phyloP scores from a whole-genome alignment of 2,329 filamentous ascomycete genomes.

The Esteya vermicola region DNA sequence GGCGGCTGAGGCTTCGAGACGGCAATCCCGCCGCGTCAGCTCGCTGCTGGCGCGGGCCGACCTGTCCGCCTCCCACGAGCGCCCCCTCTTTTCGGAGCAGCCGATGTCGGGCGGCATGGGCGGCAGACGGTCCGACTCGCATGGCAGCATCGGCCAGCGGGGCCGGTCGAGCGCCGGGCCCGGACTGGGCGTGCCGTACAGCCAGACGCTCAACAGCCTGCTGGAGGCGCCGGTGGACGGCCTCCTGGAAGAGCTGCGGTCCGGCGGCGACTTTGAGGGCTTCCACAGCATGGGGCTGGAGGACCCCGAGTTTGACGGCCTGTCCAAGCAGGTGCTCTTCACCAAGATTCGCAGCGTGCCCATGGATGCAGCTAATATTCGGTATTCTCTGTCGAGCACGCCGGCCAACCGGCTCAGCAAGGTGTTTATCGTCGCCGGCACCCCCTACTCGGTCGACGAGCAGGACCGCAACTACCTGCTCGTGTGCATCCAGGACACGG shows the following conservation, averaged over 20 bases:
- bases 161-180: slow-evolving; percentile 42
- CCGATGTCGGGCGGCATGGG: slow-evolving; percentile 24
- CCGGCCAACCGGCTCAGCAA: slow-evolving; percentile 40
- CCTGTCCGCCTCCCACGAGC: slow-evolving; percentile 71
- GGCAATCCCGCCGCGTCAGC: slow-evolving; percentile 67
- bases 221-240: slow-evolving; percentile 56
- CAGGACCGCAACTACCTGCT: slow-evolving; percentile 40
- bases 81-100: slow-evolving; percentile 63
- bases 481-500: slow-evolving; percentile 55
- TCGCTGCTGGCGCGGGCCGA: slow-evolving; percentile 81
- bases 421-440: slow-evolving; percentile 53
- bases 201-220: slow-evolving; percentile 43
- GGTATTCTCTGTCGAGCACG: slow-evolving; percentile 41
- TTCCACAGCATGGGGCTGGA: slow-evolving; percentile 60
- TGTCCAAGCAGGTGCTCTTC: slow-evolving; percentile 59
- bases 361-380: slow-evolving; percentile 44
- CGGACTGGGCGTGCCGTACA: slow-evolving; percentile 20
- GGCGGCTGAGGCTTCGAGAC: slow-evolving; percentile 34
- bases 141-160: slow-evolving; percentile 53
- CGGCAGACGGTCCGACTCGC: slow-evolving; percentile 56
- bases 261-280: slow-evolving; percentile 48
- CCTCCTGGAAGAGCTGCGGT: slow-evolving; percentile 52
- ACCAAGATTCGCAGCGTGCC: slow-evolving; percentile 56
- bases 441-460: slow-evolving; percentile 38
- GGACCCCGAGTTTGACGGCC: slow-evolving; percentile 55